Base-by-base conservation (phyloP, 2,329 filamentous ascomycete genomes). In the Fusarium veterinarium region DNA sequence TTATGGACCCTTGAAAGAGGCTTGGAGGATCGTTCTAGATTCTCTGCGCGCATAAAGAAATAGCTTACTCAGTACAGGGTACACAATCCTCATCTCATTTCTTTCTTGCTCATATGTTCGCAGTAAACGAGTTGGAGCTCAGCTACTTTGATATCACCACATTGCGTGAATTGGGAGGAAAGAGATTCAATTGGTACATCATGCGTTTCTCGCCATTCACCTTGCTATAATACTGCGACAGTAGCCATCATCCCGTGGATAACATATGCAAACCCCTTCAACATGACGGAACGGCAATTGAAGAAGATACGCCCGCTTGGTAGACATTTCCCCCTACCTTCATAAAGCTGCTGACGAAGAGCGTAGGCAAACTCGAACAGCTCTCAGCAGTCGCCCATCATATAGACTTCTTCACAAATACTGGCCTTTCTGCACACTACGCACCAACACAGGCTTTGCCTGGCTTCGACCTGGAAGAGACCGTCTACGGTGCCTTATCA, bases 351-450 rank as follows among this genome's bases (percentile, higher is more conserved):
- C 53, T 57, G 4, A 57, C 13, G 2, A 4, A n/a, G 3, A 30
- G 5, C 3, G 2, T 1, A 64, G 61, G 61, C 19, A 64, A 40
- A 23, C 61, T 64, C 1, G 61, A 64, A 23, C 45, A 64, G 12
- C 23, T 64, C 17, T 61, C 61, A 20, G 33, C 59, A 2, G 16
- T 42, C 4, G 61, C 61, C 8, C 59, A 64, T n/a, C 33, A 64
- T 3, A 28, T 64, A n/a, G 38, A 35, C n/a, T 45, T 64, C 19
- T 64, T 64, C 6, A 64, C 61, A 35, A 64, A 64, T 10, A 64
- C 45, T 28, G 61, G 57, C 9, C 23, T 64, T 7, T 64, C 61
- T 13, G 45, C 59, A 11, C 33, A 64, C 28, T 64, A 64, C 33
- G 38, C 16, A 16, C 19, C 59, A 11, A 40, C 45, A 25, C 31